These are phyloP conservation scores for Hypoxylon sp. DNA, from an alignment of 2,329 filamentous ascomycete species.

Conservation along the genomic window DNA sequence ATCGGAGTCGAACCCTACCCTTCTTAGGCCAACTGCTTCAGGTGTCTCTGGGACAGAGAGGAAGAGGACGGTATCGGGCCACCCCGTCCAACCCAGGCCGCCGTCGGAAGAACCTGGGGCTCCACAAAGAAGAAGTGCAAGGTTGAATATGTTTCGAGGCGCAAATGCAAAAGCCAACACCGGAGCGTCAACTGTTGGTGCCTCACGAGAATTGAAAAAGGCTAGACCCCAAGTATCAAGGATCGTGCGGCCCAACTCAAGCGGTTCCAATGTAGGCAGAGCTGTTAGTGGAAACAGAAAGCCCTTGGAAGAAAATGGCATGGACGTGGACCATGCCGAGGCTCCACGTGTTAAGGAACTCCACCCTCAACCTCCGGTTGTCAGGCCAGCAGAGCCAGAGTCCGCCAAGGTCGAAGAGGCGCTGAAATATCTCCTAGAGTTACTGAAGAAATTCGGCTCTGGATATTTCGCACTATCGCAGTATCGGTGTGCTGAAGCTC, in stretches of 20 bases:
- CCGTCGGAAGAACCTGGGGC: slow-evolving; percentile 72
- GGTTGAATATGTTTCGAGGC: slow-evolving; percentile 77
- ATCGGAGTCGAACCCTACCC: slow-evolving; percentile 56
- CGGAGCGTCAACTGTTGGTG: slow-evolving; percentile 67
- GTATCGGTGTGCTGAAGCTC: slow-evolving; percentile 82
- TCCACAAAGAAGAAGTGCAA: slow-evolving; percentile 77
- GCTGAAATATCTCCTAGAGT: slow-evolving; percentile 79
- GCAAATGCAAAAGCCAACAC: slow-evolving; percentile 74
- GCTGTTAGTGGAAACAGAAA: slow-evolving; percentile 94
- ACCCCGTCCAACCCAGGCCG: slow-evolving; percentile 68
- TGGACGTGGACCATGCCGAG: slow-evolving; percentile 79
- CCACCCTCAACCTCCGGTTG: slow-evolving; percentile 54
- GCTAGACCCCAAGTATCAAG: slow-evolving; percentile 78
- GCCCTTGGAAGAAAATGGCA: slow-evolving; percentile 72
- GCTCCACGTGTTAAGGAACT: slow-evolving; percentile 60
- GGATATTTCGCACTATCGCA: slow-evolving; percentile 83
- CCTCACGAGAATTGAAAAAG: slow-evolving; percentile 82
- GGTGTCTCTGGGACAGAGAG: slow-evolving; percentile 69
- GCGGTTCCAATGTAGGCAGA: slow-evolving; percentile 79
- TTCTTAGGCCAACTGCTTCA: slow-evolving; percentile 56
- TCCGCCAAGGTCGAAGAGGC: slow-evolving; percentile 78
- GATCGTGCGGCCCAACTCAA: slow-evolving; percentile 74
- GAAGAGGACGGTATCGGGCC: slow-evolving; percentile 93
- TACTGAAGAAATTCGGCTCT: slow-evolving; percentile 83
- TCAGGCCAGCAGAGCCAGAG: slow-evolving; percentile 64